These are phyloP conservation scores for Cercophora samala DNA, from an alignment of 495 filamentous ascomycete genomes.

Conservation along the genomic window DNA sequence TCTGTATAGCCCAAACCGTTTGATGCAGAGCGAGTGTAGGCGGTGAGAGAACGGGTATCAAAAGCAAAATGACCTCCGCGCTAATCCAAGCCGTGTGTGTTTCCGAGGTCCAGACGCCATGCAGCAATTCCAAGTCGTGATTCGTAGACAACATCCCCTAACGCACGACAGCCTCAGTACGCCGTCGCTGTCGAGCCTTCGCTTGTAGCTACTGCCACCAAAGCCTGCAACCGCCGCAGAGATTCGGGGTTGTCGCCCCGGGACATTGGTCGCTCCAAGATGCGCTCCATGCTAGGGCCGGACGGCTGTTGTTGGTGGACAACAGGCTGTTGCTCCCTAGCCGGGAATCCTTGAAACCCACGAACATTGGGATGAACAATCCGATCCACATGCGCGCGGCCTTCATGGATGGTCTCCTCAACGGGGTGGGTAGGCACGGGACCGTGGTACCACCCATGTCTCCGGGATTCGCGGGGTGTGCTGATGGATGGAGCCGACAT, in stretches of 20 bases:
- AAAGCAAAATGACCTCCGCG: not conserved
- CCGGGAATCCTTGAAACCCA: slow-evolving; percentile 45
- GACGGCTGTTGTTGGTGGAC: slow-evolving; percentile 15
- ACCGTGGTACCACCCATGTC: slow-evolving; percentile 68
- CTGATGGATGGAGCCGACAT: slow-evolving; percentile 49
- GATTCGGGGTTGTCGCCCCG: slow-evolving; percentile 32
- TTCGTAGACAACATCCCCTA: not conserved
- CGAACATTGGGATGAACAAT: slow-evolving; percentile 49
- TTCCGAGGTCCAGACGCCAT: not conserved
- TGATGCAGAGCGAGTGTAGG: slow-evolving; percentile 30
- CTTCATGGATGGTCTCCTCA: slow-evolving; percentile 37
- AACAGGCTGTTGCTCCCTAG: slow-evolving; percentile 31
- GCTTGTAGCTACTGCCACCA: slow-evolving; percentile 86
- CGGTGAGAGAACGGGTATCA: slow-evolving; percentile 11
- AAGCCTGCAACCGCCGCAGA: slow-evolving; percentile 71
- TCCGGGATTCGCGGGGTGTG: slow-evolving; percentile 57
- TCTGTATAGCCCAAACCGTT: slow-evolving; percentile 16
- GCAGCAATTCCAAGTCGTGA: not conserved
- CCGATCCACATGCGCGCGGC: slow-evolving; percentile 43
- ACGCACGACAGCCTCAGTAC: slow-evolving; percentile 28
- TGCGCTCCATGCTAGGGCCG: slow-evolving; percentile 3
- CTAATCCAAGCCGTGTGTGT: not conserved
- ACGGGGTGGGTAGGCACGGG: slow-evolving; percentile 40
- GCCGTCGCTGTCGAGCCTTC: slow-evolving; percentile 63
- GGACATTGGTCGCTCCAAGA: slow-evolving; percentile 28